Evolutionary conservation across 2,329 filamentous ascomycete species (phyloP).

Genomic region (Albophoma yamanashiensis): DNA sequence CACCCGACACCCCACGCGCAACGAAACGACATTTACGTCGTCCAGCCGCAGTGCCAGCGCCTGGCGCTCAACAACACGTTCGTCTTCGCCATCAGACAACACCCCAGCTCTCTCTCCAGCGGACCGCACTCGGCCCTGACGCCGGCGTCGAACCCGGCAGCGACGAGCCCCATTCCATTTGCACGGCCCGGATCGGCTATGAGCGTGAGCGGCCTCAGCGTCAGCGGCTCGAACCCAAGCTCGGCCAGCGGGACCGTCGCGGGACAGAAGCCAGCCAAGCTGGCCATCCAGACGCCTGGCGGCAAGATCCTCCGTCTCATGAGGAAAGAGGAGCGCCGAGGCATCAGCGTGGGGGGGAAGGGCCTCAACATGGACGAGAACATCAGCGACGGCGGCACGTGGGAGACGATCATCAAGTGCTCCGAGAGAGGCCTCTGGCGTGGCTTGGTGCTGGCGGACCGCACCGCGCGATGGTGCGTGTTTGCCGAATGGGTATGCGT

Average conservation of each 20-base stretch:
- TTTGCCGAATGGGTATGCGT: slow-evolving; percentile 75
- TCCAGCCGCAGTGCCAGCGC: slow-evolving; percentile 84
- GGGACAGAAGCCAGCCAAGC: slow-evolving; percentile 78
- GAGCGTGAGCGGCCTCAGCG: slow-evolving; percentile 52
- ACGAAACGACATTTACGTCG: slow-evolving; percentile 91
- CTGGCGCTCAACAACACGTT: slow-evolving; percentile 95
- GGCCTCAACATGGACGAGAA: slow-evolving; percentile 39
- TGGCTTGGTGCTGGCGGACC: slow-evolving; percentile 70
- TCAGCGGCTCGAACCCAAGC: slow-evolving; percentile 46
- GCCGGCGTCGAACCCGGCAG: slow-evolving; percentile 35
- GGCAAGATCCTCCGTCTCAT: slow-evolving; percentile 89
- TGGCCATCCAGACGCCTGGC: slow-evolving; percentile 87
- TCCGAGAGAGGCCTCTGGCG: slow-evolving; percentile 74
- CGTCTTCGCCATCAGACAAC: slow-evolving; percentile 90
- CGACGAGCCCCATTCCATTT: slow-evolving; percentile 49
- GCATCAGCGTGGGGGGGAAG: slow-evolving; percentile 34
- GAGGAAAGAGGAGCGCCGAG: slow-evolving; percentile 62
- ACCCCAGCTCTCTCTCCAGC: slow-evolving; percentile 50
- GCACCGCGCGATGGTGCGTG: slow-evolving; percentile 82
- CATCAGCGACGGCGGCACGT: slow-evolving; percentile 59
- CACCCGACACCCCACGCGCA: slow-evolving; percentile 98
- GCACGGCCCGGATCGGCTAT: slow-evolving; percentile 50
- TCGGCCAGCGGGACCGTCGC: slow-evolving; percentile 40
- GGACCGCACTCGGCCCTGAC: slow-evolving; percentile 26
- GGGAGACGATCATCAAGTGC: slow-evolving; percentile 89